Percentiles rank a stretch among this genome's conserved stretches.
Conservation (phyloP, 2,329 filamentous ascomycete genomes). For the Fusarium anguioides region DNA sequence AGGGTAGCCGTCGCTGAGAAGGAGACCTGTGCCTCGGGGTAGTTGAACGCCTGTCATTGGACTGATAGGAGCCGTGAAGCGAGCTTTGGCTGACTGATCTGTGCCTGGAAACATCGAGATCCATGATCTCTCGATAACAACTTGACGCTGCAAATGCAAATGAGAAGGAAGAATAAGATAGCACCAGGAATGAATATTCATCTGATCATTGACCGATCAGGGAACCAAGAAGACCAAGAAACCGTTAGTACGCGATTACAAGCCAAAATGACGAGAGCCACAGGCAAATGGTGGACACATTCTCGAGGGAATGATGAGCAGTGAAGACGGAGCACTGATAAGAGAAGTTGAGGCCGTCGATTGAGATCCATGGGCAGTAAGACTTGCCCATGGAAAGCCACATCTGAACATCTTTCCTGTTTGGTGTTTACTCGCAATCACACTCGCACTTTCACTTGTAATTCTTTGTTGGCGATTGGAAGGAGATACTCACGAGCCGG, state of each 20-base stretch:
- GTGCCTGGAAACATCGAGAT: slow-evolving; percentile 42
- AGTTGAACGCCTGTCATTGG: slow-evolving; percentile 39
- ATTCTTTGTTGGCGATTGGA: not conserved
- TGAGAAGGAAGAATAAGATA: slow-evolving; percentile 23
- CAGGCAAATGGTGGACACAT: slow-evolving; percentile 31
- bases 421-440: not conserved
- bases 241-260: slow-evolving; percentile 27
- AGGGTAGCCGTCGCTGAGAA: slow-evolving; percentile 51
- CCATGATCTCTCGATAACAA: slow-evolving; percentile 43
- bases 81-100: slow-evolving; percentile 56
- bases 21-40: slow-evolving; percentile 34
- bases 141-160: slow-evolving; percentile 11
- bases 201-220: slow-evolving; percentile 33
- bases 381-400: not conserved
- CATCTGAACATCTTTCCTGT: not conserved
- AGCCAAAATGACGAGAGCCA: slow-evolving; percentile 37
- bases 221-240: slow-evolving; percentile 41
- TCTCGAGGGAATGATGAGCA: slow-evolving; percentile 16
- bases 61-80: slow-evolving; percentile 49
- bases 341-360: not conserved
- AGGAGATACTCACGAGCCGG: too few relatives aligned
- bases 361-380: not conserved
- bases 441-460: slow-evolving; percentile 21
- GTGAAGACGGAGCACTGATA: not conserved
- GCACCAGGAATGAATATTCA: slow-evolving; percentile 35